Evolutionary conservation across 352 stramenopile genomes (phyloP).

Genomic region (Globisporangium cylindrosporum): DNA sequence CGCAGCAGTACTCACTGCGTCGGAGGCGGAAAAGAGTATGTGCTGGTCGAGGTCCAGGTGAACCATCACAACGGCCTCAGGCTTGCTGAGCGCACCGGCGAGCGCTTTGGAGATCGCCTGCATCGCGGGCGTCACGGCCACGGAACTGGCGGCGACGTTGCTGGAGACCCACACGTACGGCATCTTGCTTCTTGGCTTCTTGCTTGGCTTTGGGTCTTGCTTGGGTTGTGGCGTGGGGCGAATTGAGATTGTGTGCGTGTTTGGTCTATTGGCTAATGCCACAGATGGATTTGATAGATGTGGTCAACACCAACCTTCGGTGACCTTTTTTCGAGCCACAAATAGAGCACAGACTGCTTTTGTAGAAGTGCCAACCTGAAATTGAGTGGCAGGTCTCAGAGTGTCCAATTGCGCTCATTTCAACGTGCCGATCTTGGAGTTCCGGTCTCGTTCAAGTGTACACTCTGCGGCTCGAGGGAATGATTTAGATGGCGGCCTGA

Average conservation of each 20-base stretch:
- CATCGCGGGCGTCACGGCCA: constrained; percentile 33
- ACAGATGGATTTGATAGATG: neutral
- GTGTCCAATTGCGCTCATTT: neutral
- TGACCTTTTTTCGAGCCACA: neutral
- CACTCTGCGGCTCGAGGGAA: neutral
- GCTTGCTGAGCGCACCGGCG: constrained; percentile 40
- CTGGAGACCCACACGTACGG: constrained; percentile 50
- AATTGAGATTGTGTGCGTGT: neutral
- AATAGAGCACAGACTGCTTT: neutral
- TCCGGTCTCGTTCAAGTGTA: neutral
- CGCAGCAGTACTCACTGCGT: constrained; percentile 28
- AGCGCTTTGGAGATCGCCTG: constrained; percentile 39
- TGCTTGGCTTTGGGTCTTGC: neutral
- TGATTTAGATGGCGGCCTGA: neutral
- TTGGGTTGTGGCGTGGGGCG: neutral
- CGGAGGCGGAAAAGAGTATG: constrained; percentile 51
- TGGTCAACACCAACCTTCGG: neutral
- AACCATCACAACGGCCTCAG: constrained; percentile 57
- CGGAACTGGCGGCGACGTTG: constrained; percentile 35
- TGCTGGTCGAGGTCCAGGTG: constrained; percentile 45
- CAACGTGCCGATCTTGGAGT: neutral
- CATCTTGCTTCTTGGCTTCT: constrained; percentile 26
- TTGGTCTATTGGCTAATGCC: neutral
- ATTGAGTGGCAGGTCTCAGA: neutral
- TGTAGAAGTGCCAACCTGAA: neutral